Evolutionary conservation across 257 asterid genomes (phyloP), one percentile per base, ranked within the genome.

Genomic region (Echium plantagineum): DNA sequence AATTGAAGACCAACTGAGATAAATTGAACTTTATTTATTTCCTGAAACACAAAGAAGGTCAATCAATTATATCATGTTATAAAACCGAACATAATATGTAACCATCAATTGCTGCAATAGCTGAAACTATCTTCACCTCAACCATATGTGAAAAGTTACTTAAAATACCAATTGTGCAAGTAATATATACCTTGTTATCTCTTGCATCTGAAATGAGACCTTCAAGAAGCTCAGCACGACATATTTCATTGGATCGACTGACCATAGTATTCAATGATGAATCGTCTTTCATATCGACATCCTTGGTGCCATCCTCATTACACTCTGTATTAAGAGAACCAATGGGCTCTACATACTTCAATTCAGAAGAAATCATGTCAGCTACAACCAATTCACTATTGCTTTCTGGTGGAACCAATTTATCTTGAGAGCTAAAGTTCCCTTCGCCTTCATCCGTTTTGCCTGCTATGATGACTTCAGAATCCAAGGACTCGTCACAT

Each of bases 151-250:
- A 7, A 2, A 24, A 21, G 1, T 28, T 15, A 24, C 17, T 24
- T 3, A 9, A 21, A 56, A 21, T 21, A 21, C 10, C n/a, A 56
- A 56, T 7, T 9, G 16, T 21, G 31, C 38, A 15, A 9, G 30
- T 21, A 17, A 16, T 26, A 15, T 1, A 22, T 78, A 88, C 98
- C 98, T 88, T 88, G 70, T 81, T 79, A 72, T 72, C 77, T 69
- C 78, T 84, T 20, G 95, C 90, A 76, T 74, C 89, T 15, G 77
- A 66, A 67, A 91, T 77, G 58, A 72, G 66, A 58, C 84, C 89
- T 64, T 88, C 96, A 51, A 91, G 74, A 69, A 72, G 78, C 61
- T 80, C 90, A 63, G 71, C 59, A 48, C 66, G 60, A 66, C 65
- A 75, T 42, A 70, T 56, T 71, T 87, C 83, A 59, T 77, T 77